phyloP scores from a whole-genome alignment of 1,284 basidiomycete species.

The Schizopora paradoxa region DNA sequence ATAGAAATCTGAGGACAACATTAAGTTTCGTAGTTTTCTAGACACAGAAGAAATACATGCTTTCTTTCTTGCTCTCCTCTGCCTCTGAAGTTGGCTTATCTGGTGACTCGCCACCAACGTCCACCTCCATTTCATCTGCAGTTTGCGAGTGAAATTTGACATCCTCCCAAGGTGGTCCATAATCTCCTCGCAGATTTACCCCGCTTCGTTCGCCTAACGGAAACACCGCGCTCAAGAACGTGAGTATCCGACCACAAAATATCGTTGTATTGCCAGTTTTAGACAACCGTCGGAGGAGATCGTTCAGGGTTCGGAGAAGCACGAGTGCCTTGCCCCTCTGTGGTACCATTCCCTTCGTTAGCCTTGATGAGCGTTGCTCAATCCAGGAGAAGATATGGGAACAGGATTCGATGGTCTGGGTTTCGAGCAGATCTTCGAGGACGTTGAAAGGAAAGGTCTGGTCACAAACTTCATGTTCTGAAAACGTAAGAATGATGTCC shows the following conservation, averaged over 20 bases:
- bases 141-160: slow-evolving; percentile 35
- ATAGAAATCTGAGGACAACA: slow-evolving; percentile 58
- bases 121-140: slow-evolving; percentile 26
- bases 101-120: slow-evolving; percentile 23
- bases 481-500: slow-evolving; percentile 67
- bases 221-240: slow-evolving; percentile 80
- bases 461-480: slow-evolving; percentile 62
- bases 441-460: slow-evolving; percentile 52
- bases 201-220: slow-evolving; percentile 85
- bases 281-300: slow-evolving; percentile 77
- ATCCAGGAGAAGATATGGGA: slow-evolving; percentile 83
- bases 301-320: slow-evolving; percentile 80
- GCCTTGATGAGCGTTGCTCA: slow-evolving; percentile 56
- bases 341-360: slow-evolving; percentile 73
- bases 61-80: slow-evolving; percentile 51
- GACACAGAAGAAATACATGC: slow-evolving; percentile 33
- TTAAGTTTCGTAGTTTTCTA: slow-evolving; percentile 4
- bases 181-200: slow-evolving; percentile 84
- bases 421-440: slow-evolving; percentile 73
- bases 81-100: slow-evolving; percentile 19
- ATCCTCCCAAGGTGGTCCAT: slow-evolving; percentile 74
- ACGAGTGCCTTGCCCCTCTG: slow-evolving; percentile 83
- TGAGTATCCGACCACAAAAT: slow-evolving; percentile 85
- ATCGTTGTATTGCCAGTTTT: slow-evolving; percentile 79
- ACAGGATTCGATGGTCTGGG: slow-evolving; percentile 76